Evolutionary conservation across 306 rosid genomes (phyloP).

Genomic region (Cicer bijugum): DNA sequence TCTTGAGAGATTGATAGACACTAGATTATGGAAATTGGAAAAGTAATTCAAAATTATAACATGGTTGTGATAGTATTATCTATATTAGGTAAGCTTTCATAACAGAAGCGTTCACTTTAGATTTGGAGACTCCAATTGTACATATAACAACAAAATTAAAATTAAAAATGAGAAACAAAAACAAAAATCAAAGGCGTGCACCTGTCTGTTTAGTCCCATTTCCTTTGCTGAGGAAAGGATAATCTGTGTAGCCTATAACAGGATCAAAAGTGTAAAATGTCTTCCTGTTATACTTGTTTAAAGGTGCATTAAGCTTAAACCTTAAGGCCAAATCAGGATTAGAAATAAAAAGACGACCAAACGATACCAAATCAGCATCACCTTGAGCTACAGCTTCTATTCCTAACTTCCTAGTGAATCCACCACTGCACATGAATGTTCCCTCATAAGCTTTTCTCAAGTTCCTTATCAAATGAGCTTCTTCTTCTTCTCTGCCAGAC

Average conservation of each 20-base stretch:
- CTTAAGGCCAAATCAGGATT: constrained; percentile 77
- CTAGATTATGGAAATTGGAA: background rate
- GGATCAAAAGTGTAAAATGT: constrained; percentile 86
- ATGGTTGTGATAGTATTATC: background rate
- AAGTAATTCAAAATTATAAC: background rate
- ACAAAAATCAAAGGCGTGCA: constrained; percentile 62
- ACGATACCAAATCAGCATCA: constrained; percentile 78
- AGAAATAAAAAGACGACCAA: constrained; percentile 76
- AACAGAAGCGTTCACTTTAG: constrained; percentile 4
- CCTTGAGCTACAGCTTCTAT: constrained; percentile 69
- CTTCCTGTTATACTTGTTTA: constrained; percentile 69
- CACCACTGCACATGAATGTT: constrained; percentile 83
- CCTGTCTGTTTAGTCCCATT: constrained; percentile 23
- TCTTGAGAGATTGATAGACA: background rate
- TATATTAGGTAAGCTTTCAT: background rate
- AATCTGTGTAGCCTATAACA: constrained; percentile 82
- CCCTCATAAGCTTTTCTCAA: constrained; percentile 69
- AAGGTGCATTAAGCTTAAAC: constrained; percentile 67
- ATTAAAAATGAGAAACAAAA: background rate
- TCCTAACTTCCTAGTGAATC: constrained; percentile 77
- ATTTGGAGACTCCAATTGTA: constrained; percentile 8
- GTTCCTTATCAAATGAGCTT: constrained; percentile 60
- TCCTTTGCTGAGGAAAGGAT: constrained; percentile 60
- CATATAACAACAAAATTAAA: background rate
- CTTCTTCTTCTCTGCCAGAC: constrained; percentile 72